A percentile compares a stretch with the other conserved stretches of the same genome.
phyloP scores from a whole-genome alignment of 768 basidiomycete genomes.

The Boletus bicolor region DNA sequence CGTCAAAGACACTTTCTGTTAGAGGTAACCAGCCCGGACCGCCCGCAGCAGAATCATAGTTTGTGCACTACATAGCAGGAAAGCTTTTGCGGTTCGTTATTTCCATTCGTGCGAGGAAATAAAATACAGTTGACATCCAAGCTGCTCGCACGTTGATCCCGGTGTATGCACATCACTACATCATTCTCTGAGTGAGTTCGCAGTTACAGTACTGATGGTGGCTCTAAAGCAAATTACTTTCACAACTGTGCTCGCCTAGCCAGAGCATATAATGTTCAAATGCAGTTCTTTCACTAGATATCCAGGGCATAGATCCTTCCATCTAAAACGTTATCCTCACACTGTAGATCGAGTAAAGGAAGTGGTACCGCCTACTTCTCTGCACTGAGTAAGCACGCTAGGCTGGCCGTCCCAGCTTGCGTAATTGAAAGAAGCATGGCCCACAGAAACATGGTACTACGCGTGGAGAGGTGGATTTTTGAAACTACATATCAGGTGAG shows the following conservation, averaged over 20 bases:
- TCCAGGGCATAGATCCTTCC: neutral
- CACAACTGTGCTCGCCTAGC: too few species aligned
- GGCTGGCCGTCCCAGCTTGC: neutral
- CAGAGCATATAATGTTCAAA: neutral
- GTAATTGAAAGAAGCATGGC: neutral
- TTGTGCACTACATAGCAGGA: too few species aligned
- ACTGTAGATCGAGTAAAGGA: neutral
- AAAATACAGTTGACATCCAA: too few species aligned
- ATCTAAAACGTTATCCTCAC: neutral
- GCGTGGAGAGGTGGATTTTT: neutral
- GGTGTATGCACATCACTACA: too few species aligned
- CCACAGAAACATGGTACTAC: neutral
- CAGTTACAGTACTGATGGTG: too few species aligned
- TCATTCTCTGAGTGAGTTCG: too few species aligned
- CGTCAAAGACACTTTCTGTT: neutral
- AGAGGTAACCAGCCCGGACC: neutral
- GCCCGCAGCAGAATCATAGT: too few species aligned
- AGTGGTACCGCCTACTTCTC: neutral
- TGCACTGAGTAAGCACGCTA: neutral
- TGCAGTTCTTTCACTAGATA: neutral
- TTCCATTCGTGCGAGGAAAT: too few species aligned
- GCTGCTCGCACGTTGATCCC: too few species aligned
- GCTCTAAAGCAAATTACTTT: too few species aligned
- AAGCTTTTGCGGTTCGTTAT: too few species aligned
- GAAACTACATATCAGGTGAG: constrained; percentile 6